Evolutionary conservation across 495 filamentous ascomycete species (phyloP).

Genomic region (Talaromyces thailandensis): DNA sequence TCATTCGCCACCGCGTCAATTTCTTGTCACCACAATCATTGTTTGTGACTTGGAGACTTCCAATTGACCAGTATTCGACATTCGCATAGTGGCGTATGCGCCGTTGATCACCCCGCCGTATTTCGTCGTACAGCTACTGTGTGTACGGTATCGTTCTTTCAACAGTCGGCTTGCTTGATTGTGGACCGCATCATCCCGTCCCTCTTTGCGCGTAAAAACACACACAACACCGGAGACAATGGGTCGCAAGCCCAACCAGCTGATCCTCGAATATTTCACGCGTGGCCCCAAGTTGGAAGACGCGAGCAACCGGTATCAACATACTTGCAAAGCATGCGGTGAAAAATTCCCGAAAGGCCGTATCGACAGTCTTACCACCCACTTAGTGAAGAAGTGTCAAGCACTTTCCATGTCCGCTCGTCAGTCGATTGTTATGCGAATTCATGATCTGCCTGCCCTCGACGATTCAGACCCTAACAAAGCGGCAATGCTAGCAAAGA

Average conservation of each 20-base stretch:
- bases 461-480: slow-evolving; percentile 29
- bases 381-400: slow-evolving; percentile 75
- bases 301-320: slow-evolving; percentile 77
- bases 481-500: slow-evolving; percentile 24
- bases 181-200: not conserved
- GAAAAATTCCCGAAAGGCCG: slow-evolving; percentile 80
- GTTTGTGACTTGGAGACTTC: not conserved
- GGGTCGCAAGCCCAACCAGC: slow-evolving; percentile 72
- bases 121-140: not conserved
- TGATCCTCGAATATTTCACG: slow-evolving; percentile 78
- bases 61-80: not conserved
- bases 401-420: slow-evolving; percentile 59
- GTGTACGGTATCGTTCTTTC: not conserved
- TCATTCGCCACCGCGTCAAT: slow-evolving; percentile 1
- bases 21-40: not conserved
- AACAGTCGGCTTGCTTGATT: not conserved
- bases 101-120: not conserved
- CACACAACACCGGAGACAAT: slow-evolving; percentile 31
- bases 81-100: not conserved
- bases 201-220: not conserved
- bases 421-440: slow-evolving; percentile 53
- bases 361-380: slow-evolving; percentile 66
- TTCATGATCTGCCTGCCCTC: slow-evolving; percentile 39
- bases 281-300: slow-evolving; percentile 74
- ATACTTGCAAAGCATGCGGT: slow-evolving; percentile 78